Evolutionary conservation across 2,329 filamentous ascomycete genomes (phyloP).

Genomic region (Fusarium algeriense): DNA sequence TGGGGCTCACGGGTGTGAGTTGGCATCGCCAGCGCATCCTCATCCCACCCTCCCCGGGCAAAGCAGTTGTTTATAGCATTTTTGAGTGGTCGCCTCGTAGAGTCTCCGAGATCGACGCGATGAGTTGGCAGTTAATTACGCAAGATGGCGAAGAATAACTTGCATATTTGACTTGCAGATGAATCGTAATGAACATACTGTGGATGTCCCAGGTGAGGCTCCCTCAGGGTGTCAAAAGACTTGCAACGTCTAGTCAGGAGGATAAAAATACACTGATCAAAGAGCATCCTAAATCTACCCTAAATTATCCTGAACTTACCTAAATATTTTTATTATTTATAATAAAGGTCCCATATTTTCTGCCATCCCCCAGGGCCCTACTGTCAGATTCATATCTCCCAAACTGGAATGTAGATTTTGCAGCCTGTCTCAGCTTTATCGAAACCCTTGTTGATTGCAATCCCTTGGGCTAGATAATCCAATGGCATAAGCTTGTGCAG

Average conservation of each 20-base stretch:
- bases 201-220: conserved; percentile 8
- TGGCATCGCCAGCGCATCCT: conserved; percentile 49
- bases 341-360: too few species aligned
- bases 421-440: conserved; percentile 4
- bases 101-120: conserved; percentile 35
- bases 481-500: conserved; percentile 20
- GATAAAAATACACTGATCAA: too few species aligned
- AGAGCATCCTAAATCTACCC: too few species aligned
- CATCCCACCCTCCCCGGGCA: conserved; percentile 34
- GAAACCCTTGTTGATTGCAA: background rate
- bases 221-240: too few species aligned
- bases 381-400: background rate
- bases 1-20: conserved; percentile 37
- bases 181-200: background rate
- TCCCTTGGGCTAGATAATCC: background rate
- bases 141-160: conserved; percentile 18
- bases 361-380: background rate
- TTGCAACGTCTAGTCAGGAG: too few species aligned
- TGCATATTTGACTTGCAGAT: conserved; percentile 9
- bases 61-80: conserved; percentile 22
- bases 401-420: conserved; percentile 18
- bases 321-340: too few species aligned
- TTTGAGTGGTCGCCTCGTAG: conserved; percentile 29
- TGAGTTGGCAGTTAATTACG: conserved; percentile 42
- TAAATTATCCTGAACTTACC: too few species aligned